Base-by-base conservation (phyloP, 2,329 filamentous ascomycete genomes). In the Aspergillus sojae region DNA sequence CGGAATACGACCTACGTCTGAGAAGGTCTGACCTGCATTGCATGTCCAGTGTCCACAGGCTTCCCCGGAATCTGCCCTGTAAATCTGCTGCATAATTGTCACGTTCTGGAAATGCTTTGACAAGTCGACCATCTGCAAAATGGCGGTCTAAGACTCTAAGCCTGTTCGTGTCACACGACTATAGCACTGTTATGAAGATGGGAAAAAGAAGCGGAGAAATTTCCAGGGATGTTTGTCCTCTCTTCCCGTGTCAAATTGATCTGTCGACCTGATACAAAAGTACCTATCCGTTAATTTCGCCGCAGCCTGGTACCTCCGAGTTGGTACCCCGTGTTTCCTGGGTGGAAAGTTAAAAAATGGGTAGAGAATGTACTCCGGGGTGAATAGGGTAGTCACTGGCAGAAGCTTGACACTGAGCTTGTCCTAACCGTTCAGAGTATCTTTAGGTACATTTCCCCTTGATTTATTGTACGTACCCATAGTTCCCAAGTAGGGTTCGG, bases 41-140 rank as follows among this genome's bases (percentile, higher is more conserved):
- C 52, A 55, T 55, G 32, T 6, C 32, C 32, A 39, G 39, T 41
- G 32, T 6, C 32, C n/a, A 39, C 52, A 55, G 34, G 34, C 52
- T 55, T 19, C 52, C 52, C 52, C 52, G 21, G 52, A 55, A 55
- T 55, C 34, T 14, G 52, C 28, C 52, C 16, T 53, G 50, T 21
- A 5, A 16, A 19, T 34, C 50, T 30, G 30, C 19, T 19, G 28
- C 30, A 32, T 34, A 19, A 26, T 36, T 19, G 28, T 32, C 19
- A 21, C 28, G 52, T n/a, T 36, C 30, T 19, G 52, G 52, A 7
- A 11, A 21, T n/a, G 28, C 19, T 23, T 39, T 39, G n/a, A 55
- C 52, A 39, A 36, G 32, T 55, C 10, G 34, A 39, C 50, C 3
- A 4, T 19, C 30, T 23, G 12, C 30, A 30, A 32, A 34, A 34